Percentiles rank a stretch among this genome's conserved stretches.
phyloP scores from a whole-genome alignment of 768 basidiomycete species.

The Strobilomyces confusus region DNA sequence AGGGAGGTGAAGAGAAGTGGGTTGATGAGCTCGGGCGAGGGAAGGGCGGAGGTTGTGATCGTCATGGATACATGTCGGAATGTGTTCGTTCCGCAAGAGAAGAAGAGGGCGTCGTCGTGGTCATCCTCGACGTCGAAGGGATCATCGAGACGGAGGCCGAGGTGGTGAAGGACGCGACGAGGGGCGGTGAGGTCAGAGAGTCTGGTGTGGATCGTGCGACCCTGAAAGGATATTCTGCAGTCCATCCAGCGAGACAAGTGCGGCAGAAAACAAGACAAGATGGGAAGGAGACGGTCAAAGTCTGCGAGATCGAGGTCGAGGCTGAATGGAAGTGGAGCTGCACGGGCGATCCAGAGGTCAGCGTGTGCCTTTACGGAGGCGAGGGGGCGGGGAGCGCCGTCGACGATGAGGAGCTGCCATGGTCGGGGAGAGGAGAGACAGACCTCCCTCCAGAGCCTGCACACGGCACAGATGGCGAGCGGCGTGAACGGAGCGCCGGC shows the following conservation, averaged over 20 bases:
- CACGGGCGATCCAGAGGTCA: conserved; percentile 49
- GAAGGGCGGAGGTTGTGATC: conserved; percentile 47
- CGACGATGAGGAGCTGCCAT: conserved; percentile 57
- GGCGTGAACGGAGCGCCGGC: conserved; percentile 45
- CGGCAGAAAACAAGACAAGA: conserved; percentile 60
- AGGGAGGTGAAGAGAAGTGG: conserved; percentile 56
- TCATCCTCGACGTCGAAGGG: conserved; percentile 21
- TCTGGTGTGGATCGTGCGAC: conserved; percentile 26
- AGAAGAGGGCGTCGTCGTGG: conserved; percentile 25
- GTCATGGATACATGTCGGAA: conserved; percentile 45
- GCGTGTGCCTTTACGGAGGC: conserved; percentile 45
- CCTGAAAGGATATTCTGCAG: conserved; percentile 42
- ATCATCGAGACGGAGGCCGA: conserved; percentile 20
- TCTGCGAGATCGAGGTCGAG: conserved; percentile 47
- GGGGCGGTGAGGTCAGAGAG: conserved; percentile 22
- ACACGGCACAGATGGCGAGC: conserved; percentile 50
- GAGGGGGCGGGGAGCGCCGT: conserved; percentile 37
- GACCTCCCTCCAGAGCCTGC: conserved; percentile 54
- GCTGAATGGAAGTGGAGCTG: conserved; percentile 51
- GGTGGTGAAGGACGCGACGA: conserved; percentile 27
- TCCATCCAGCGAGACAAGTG: conserved; percentile 56
- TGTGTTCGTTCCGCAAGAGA: conserved; percentile 32
- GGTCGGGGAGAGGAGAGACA: conserved; percentile 50
- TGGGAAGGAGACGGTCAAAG: conserved; percentile 52
- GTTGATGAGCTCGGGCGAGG: conserved; percentile 38